These are phyloP conservation scores for Heterobasidion irregulare DNA, from an alignment of 1,284 basidiomycete genomes.

Conservation along the genomic window DNA sequence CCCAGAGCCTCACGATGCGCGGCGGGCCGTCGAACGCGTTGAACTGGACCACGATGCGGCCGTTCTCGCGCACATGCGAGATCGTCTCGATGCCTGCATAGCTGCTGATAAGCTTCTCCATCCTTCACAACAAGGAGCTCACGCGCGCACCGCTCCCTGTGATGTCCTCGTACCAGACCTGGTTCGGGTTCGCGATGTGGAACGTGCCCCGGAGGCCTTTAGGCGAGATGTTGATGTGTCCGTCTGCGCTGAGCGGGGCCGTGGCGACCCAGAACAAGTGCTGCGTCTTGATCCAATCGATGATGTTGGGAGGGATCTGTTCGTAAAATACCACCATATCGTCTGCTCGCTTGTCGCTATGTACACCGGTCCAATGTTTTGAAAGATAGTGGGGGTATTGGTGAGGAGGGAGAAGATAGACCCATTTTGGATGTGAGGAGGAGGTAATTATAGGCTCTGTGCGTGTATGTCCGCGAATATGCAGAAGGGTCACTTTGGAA, in stretches of 20 bases:
- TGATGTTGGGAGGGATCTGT: constrained; percentile 32
- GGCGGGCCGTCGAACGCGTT: constrained; percentile 47
- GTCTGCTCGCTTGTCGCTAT: not conserved
- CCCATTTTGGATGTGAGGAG: too few relatives aligned
- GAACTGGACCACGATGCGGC: constrained; percentile 48
- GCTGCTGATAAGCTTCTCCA: not conserved
- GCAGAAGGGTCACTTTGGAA: too few relatives aligned
- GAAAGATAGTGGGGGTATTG: too few relatives aligned
- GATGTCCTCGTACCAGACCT: constrained; percentile 51
- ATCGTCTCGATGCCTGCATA: constrained; percentile 42
- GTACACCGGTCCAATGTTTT: too few relatives aligned
- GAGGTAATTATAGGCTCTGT: too few relatives aligned
- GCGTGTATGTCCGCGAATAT: too few relatives aligned
- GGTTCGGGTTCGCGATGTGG: constrained; percentile 33
- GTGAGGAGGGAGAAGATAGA: too few relatives aligned
- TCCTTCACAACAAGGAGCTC: not conserved
- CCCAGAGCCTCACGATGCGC: constrained; percentile 41
- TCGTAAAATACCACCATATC: constrained; percentile 41
- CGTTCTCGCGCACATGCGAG: constrained; percentile 51
- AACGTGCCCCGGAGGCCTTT: constrained; percentile 43
- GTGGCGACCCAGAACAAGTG: constrained; percentile 50
- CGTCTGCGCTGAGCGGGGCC: constrained; percentile 38
- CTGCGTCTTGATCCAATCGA: constrained; percentile 43
- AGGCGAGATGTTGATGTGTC: constrained; percentile 49
- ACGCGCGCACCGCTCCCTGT: constrained; percentile 39